Evolutionary conservation across 2,329 filamentous ascomycete species (phyloP).

Genomic region (Hypoxylon sp.): DNA sequence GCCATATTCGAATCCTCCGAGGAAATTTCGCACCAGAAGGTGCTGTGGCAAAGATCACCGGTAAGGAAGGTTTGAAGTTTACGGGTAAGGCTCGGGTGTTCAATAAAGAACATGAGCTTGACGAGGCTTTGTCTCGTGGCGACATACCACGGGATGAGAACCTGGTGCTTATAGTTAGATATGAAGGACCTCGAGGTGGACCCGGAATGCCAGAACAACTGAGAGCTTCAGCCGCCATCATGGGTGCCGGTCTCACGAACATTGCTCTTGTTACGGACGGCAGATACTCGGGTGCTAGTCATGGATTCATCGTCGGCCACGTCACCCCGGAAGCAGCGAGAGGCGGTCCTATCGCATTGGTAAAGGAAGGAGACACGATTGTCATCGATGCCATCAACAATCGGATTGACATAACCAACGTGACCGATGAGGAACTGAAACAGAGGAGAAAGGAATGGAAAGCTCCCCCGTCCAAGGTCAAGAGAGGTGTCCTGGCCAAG

Average conservation of each 20-base stretch:
- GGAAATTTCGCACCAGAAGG: constrained; percentile 90
- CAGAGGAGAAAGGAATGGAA: constrained; percentile 72
- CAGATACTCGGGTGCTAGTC: constrained; percentile 84
- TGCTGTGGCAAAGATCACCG: constrained; percentile 94
- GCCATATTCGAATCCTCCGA: constrained; percentile 86
- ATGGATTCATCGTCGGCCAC: constrained; percentile 74
- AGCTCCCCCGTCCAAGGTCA: constrained; percentile 75
- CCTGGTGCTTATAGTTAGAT: constrained; percentile 87
- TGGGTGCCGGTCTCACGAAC: constrained; percentile 88
- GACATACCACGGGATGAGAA: constrained; percentile 78
- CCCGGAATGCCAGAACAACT: constrained; percentile 97
- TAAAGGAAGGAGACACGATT: constrained; percentile 80
- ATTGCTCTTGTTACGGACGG: constrained; percentile 93
- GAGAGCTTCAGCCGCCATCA: constrained; percentile 86
- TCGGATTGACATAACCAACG: constrained; percentile 70
- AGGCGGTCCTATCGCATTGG: constrained; percentile 87
- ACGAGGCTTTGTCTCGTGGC: constrained; percentile 74
- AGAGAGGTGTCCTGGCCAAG: constrained; percentile 86
- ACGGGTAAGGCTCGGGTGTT: constrained; percentile 84
- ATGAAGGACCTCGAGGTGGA: constrained; percentile 92
- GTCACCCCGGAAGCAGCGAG: constrained; percentile 90
- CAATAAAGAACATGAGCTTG: constrained; percentile 82
- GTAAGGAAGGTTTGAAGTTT: constrained; percentile 88
- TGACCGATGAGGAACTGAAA: constrained; percentile 75
- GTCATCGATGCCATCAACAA: constrained; percentile 88